Evolutionary conservation across 148 eudicot genomes (phyloP).

Genomic region (Silene latifolia): DNA sequence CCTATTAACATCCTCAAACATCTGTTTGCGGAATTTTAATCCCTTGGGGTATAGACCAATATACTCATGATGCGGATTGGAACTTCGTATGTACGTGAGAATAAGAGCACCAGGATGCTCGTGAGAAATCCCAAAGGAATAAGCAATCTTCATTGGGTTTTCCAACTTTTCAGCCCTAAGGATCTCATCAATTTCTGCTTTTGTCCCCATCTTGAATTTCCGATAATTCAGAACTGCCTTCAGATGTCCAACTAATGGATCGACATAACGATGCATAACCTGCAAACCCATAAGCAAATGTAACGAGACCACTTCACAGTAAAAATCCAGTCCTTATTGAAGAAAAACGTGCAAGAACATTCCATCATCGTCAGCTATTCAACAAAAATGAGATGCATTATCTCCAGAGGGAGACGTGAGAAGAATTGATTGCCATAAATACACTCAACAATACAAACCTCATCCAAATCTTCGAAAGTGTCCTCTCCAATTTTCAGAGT

Average conservation of each 20-base stretch:
- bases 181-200: slow-evolving; percentile 89
- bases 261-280: slow-evolving; percentile 98
- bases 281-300: slow-evolving; percentile 27
- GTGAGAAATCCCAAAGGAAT: slow-evolving; percentile 88
- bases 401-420: background rate
- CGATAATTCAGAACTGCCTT: slow-evolving; percentile 81
- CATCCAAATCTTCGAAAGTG: slow-evolving; percentile 92
- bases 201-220: slow-evolving; percentile 76
- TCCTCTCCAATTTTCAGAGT: slow-evolving; percentile 83
- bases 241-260: slow-evolving; percentile 82
- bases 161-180: slow-evolving; percentile 68
- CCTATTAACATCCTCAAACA: slow-evolving; percentile 81
- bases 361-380: background rate
- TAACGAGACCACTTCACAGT: background rate
- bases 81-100: slow-evolving; percentile 83
- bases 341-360: background rate
- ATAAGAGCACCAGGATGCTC: slow-evolving; percentile 96
- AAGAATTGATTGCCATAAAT: background rate
- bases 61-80: slow-evolving; percentile 95
- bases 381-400: background rate
- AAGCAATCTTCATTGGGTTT: slow-evolving; percentile 68
- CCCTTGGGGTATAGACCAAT: slow-evolving; percentile 92
- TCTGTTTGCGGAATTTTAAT: slow-evolving; percentile 79
- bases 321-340: background rate
- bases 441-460: slow-evolving; percentile 48